Evolutionary conservation across 805 yeast species (phyloP).

Genomic region (Ogataea trehalophila): DNA sequence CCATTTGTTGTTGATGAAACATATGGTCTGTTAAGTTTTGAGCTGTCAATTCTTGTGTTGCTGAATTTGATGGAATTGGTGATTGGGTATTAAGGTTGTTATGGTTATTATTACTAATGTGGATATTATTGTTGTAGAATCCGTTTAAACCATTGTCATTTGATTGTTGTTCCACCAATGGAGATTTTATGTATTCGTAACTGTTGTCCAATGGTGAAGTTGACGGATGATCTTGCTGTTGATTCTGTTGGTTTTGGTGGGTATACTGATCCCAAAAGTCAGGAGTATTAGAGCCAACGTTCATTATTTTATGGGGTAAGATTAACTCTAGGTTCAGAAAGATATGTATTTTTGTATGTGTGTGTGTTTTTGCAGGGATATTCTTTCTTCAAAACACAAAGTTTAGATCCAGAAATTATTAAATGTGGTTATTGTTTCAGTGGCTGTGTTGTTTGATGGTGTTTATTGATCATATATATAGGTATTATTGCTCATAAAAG

Average conservation of each 20-base stretch:
- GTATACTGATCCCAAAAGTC: slow-evolving; percentile 9
- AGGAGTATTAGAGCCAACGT: slow-evolving; percentile 3
- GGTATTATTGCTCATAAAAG: too few species aligned
- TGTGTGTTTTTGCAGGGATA: too few species aligned
- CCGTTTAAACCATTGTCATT: neutral
- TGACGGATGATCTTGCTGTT: slow-evolving; percentile 1
- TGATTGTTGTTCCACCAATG: neutral
- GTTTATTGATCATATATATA: too few species aligned
- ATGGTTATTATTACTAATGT: neutral
- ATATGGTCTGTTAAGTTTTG: neutral
- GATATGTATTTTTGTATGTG: neutral
- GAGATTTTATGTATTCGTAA: neutral
- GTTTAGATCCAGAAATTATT: too few species aligned
- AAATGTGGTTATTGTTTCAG: neutral
- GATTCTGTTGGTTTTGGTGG: slow-evolving; percentile 1
- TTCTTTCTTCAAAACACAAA: too few species aligned
- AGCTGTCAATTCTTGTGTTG: neutral
- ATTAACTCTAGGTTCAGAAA: neutral
- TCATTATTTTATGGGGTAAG: slow-evolving; percentile 2
- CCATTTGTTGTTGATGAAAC: neutral
- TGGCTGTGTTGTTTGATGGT: neutral
- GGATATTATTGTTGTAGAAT: neutral
- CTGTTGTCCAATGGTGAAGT: neutral
- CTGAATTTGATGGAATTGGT: too few species aligned
- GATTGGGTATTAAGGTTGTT: neutral